Evolutionary conservation across 2,329 filamentous ascomycete species (phyloP).

Genomic region (Cryphonectria nitschkei): DNA sequence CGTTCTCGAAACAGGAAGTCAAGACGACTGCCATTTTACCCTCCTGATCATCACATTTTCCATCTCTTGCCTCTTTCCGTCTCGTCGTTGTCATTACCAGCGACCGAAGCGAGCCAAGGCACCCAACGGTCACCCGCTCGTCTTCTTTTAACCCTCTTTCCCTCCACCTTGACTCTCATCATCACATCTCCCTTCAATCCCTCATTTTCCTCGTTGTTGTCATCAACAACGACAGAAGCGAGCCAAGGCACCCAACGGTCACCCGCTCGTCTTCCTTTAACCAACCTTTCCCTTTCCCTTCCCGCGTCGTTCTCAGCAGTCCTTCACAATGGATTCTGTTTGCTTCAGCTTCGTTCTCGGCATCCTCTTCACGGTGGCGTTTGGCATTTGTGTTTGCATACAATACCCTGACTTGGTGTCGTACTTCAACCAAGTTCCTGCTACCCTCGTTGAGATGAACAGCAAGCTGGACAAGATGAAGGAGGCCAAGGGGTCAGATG

Average conservation of each 20-base stretch:
- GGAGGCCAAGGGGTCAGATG: neutral
- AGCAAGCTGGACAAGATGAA: neutral
- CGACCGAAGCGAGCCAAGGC: slow-evolving; percentile 2
- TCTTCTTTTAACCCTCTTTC: neutral
- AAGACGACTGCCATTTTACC: neutral
- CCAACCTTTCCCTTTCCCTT: neutral
- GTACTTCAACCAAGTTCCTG: neutral
- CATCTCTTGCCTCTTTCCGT: neutral
- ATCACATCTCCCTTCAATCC: too few species aligned
- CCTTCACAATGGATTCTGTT: neutral
- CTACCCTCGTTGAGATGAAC: neutral
- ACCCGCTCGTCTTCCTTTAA: neutral
- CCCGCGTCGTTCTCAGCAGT: neutral
- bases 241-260: neutral
- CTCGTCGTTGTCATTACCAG: neutral
- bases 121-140: neutral
- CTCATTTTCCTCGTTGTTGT: neutral
- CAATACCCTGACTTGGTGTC: neutral
- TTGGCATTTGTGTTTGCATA: too few species aligned
- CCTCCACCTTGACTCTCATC: too few species aligned
- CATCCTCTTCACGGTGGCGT: neutral
- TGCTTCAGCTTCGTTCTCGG: neutral
- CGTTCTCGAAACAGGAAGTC: neutral
- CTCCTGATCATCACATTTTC: neutral
- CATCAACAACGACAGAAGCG: neutral